Percentiles rank a stretch among this genome's conserved stretches.
Evolutionary conservation across 108 stramenopile species (phyloP).

Genomic region (Nitzschia sp.): DNA sequence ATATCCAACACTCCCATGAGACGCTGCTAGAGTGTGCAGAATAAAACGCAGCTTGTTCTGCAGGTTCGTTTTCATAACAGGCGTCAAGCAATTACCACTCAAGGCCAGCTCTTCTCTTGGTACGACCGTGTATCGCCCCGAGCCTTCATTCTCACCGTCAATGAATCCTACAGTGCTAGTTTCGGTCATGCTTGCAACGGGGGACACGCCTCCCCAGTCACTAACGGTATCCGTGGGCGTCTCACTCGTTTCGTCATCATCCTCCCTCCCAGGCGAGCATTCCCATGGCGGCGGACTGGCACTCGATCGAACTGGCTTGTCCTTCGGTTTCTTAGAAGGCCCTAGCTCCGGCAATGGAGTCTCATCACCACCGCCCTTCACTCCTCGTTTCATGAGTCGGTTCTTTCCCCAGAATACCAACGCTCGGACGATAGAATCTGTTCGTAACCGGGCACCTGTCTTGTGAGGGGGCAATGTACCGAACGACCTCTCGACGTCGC

Average conservation of each 20-base stretch:
- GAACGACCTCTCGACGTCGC: slow-evolving; percentile 81
- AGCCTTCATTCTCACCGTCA: slow-evolving; percentile 7
- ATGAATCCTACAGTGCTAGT: background rate
- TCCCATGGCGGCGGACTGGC: slow-evolving; percentile 61
- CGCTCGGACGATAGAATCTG: slow-evolving; percentile 85
- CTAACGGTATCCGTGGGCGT: slow-evolving; percentile 81
- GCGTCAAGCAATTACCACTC: slow-evolving; percentile 75
- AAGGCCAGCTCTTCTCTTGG: slow-evolving; percentile 63
- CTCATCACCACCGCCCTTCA: slow-evolving; percentile 53
- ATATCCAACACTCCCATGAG: slow-evolving; percentile 82
- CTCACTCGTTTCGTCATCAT: slow-evolving; percentile 42
- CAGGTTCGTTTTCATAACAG: slow-evolving; percentile 72
- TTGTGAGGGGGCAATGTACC: slow-evolving; percentile 92
- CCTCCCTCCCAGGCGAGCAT: slow-evolving; percentile 9
- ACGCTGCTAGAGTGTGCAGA: slow-evolving; percentile 77
- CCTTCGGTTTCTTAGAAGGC: slow-evolving; percentile 8
- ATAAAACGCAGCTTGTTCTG: slow-evolving; percentile 81
- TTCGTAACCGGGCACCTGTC: slow-evolving; percentile 63
- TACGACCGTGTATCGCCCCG: background rate
- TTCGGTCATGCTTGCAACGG: slow-evolving; percentile 59
- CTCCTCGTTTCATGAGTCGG: slow-evolving; percentile 66
- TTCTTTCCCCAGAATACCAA: slow-evolving; percentile 82
- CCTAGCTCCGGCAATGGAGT: slow-evolving; percentile 43
- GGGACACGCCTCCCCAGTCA: slow-evolving; percentile 84
- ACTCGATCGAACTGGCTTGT: slow-evolving; percentile 13